Evolutionary conservation across 768 basidiomycete species (phyloP), one percentile per base, ranked within the genome.

Genomic region (Collybia mongolica): DNA sequence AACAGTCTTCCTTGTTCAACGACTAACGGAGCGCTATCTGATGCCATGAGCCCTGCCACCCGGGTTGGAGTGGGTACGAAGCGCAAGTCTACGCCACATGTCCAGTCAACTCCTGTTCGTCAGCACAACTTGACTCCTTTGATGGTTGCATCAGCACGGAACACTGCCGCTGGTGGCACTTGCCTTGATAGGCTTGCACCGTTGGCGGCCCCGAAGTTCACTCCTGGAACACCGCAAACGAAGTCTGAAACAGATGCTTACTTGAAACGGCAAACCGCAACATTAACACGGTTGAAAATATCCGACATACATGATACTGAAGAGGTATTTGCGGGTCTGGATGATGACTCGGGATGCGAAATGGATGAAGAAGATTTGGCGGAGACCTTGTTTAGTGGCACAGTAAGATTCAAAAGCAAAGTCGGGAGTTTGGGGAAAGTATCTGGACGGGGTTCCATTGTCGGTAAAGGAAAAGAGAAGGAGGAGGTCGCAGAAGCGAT

Each of bases 401-500:
- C 59, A 35, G 50, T 56, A 17, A 51, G 59, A 52, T 38, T 52
- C n/a, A 61, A 60, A 46, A 51, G 53, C 42, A 63, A 65, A 50
- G 44, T 56, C 41, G 50, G 51, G 12, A 53, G 60, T 45, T 51
- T 54, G 20, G 45, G 49, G 2, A 58, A 43, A 38, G 28, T 39
- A 6, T 45, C 26, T 43, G 51, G 51, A 18, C 51, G 55, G 2
- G 50, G 37, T 36, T 12, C 39, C 40, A 38, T 49, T 23, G 6
- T 46, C 17, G 50, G 24, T 17, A 42, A 48, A 9, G 45, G 46
- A 44, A 76, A 75, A 52, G 60, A 66, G 19, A 69, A 71, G 43
- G 78, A 81, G 53, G 84, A 87, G 60, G 81, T 86, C 24, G 82
- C 73, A 2, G 86, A 84, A 54, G 82, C 81, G 1, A 74, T 90